Base-by-base conservation (phyloP, 2,329 filamentous ascomycete genomes). In the Endocalyx cinctus region DNA sequence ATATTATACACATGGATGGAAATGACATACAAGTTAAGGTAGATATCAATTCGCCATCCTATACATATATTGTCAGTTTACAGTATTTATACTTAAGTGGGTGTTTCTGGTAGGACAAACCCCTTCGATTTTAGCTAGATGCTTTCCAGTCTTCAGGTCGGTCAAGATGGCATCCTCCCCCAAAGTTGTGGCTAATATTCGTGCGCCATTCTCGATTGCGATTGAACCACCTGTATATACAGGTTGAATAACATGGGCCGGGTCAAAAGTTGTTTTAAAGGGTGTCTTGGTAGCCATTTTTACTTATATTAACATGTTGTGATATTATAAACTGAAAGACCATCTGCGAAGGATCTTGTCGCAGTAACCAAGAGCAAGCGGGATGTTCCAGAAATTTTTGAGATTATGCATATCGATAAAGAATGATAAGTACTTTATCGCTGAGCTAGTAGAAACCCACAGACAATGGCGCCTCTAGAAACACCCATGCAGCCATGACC, bases 181-280 rank as follows among this genome's bases (percentile, higher is more conserved):
- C n/a, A 97, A 67, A 22, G 85, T 88, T 16, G 88, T 88, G 27
- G 88, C 90, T 34, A 98, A 72, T 43, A 97, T 77, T 50, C 78
- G 77, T 32, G 88, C 88, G 63, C 79, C 78, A 58, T 81, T 77
- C 67, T 90, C 87, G 41, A 97, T 74, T 18, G 87, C 80, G 38
- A 94, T 80, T 45, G 85, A 83, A 27, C 92, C 92, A 34, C 92
- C 92, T 2, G 90, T 95, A 57, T 92, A 96, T 31, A 97, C 90
- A 14, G 92, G 92, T 50, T 88, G 85, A 35, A 98, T 84, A 29
- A 87, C 85, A 52, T 84, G 79, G 45, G 75, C 75, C 38, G 84
- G 77, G 54, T 94, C 86, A 60, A 96, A 98, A 4, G 90, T 95
- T 37, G 88, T 96, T 70, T 88, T 94, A 49, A 77, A 69, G 13